Evolutionary conservation across 345 rosid genomes (phyloP).

Genomic region (Dipteronia dyeriana): DNA sequence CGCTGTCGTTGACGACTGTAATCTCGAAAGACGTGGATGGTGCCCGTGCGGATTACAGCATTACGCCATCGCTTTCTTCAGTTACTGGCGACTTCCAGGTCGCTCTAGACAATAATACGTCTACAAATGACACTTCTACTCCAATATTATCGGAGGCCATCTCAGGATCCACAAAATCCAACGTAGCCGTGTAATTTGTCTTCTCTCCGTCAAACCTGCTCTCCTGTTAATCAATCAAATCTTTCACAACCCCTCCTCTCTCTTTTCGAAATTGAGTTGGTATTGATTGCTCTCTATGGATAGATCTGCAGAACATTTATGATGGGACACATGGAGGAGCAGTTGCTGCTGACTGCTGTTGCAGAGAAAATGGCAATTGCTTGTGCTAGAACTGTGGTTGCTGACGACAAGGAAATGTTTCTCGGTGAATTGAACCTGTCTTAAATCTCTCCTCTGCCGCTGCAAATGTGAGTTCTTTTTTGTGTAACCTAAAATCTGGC

Average conservation of each 20-base stretch:
- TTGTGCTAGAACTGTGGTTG: conserved; percentile 61
- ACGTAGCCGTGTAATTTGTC: conserved; percentile 59
- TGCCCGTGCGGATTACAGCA: too few species aligned
- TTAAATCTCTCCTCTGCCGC: conserved; percentile 63
- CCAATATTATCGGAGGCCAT: conserved; percentile 46
- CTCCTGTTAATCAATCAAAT: conserved; percentile 52
- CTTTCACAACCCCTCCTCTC: too few species aligned
- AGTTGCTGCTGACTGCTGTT: conserved; percentile 60
- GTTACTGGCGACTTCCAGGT: too few species aligned
- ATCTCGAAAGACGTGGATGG: conserved; percentile 31
- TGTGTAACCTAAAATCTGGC: neutral
- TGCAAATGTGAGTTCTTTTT: conserved; percentile 23
- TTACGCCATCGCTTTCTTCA: conserved; percentile 35
- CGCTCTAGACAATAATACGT: too few species aligned
- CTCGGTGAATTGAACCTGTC: conserved; percentile 72
- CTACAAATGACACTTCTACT: conserved; percentile 43
- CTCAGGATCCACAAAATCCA: conserved; percentile 42
- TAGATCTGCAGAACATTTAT: conserved; percentile 49
- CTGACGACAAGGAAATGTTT: conserved; percentile 54
- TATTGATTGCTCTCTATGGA: too few species aligned
- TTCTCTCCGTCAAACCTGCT: conserved; percentile 52
- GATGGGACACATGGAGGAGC: conserved; percentile 72
- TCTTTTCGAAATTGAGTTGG: too few species aligned
- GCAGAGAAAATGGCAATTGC: conserved; percentile 67
- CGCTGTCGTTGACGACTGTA: neutral